Evolutionary conservation across 805 yeast species (phyloP), one percentile per base, ranked within the genome.

Genomic region (Candida montana): DNA sequence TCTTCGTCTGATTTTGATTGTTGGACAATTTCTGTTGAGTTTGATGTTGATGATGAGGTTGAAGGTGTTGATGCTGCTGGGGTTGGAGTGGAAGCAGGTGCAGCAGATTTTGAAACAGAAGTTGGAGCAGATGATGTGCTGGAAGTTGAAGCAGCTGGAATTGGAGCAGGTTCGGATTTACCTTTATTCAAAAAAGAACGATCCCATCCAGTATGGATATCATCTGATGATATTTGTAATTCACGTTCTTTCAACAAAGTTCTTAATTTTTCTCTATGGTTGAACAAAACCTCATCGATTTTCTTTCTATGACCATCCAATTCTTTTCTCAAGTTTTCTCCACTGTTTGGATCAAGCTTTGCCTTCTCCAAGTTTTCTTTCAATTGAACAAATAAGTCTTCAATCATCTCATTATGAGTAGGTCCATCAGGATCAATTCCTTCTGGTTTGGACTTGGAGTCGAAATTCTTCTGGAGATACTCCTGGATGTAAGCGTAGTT

Each of bases 121-220:
- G 24, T 9, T 30, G 33, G 12, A 13, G 29, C 13, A 26, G 29
- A 26, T 23, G 26, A 10, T 26, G 6, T 26, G n/a, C n/a, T 26
- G 29, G 29, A 8, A 26, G 35, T 18, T 33, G 37, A 17, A 7
- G 41, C 4, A 6, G 39, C 6, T 3, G 39, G 4, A 15, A 36
- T 15, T 15, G 33, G 23, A 21, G 24, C 19, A 15, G 42, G 12
- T 17, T 42, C 33, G 7, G 48, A 26, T 8, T 56, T 53, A n/a
- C 63, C 67, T 51, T 80, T 83, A 61, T 88, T 87, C 57, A 88
- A 61, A 50, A 86, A 77, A 0, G 96, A 83, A 33, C 85, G 77
- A 58, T 91, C 95, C 69, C 87, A 93, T 0, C 96, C 98, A 12
- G 93, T 88, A 52, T 79, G 93, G 31, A 89, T 74, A 63, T 91